Conservation (phyloP, 345 rosid genomes). For the Euclidium syriacum region DNA sequence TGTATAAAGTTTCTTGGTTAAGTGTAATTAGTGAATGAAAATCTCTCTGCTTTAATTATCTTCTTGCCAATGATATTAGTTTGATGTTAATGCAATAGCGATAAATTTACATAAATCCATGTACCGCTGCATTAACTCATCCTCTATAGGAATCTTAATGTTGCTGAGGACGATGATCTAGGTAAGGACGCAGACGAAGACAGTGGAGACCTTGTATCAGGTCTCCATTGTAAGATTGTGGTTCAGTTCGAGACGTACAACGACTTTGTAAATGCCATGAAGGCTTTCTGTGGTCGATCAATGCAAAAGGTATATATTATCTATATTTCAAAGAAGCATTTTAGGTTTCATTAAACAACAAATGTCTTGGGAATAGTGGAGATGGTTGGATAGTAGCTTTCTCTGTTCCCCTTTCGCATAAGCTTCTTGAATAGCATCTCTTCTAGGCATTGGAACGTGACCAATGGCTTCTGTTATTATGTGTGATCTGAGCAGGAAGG, state of each 20-base stretch:
- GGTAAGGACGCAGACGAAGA: conserved; percentile 50
- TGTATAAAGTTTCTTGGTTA: not conserved
- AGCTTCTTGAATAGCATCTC: not conserved
- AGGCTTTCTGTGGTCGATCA: conserved; percentile 74
- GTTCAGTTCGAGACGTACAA: conserved; percentile 75
- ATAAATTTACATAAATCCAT: conserved; percentile 6
- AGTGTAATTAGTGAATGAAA: not conserved
- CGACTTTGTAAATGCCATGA: conserved; percentile 70
- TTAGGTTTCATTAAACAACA: not conserved
- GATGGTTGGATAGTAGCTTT: not conserved
- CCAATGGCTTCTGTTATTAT: not conserved
- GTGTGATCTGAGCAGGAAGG: conserved; percentile 60
- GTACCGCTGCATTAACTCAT: conserved; percentile 25
- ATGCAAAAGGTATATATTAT: conserved; percentile 60
- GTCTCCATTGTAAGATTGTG: conserved; percentile 86
- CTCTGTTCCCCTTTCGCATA: not conserved
- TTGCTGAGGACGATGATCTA: conserved; percentile 72
- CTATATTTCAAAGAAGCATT: not conserved
- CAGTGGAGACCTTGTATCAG: conserved; percentile 50
- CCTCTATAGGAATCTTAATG: conserved; percentile 67
- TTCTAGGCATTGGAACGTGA: not conserved
- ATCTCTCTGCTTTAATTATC: not conserved
- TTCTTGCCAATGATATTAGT: not conserved
- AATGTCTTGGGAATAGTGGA: not conserved
- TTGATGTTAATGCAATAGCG: not conserved